Base-by-base conservation (phyloP, 164 flowering plant genomes). In the Cinnamomum micranthum region DNA sequence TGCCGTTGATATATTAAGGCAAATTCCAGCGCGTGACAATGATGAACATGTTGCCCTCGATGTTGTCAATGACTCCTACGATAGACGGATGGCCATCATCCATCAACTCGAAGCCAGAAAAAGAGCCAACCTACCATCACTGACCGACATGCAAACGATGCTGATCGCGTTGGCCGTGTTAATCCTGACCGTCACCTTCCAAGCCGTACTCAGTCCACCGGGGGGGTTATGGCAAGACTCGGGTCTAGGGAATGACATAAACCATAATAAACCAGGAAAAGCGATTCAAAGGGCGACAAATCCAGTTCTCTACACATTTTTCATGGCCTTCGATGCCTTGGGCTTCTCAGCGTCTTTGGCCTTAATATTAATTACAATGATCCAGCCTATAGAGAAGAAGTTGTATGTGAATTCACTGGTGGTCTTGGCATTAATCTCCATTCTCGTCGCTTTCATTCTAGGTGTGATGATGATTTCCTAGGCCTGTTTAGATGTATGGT, bases 181-280 rank as follows among this genome's bases (percentile, higher is more conserved):
- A 11, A 71, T 71, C 3, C n/a, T 35, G 6, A 17, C 65, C 0
- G 41, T 71, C 20, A 25, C 65, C n/a, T 71, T 51, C 64, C 73
- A 71, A 41, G 50, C 47, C 10, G 23, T 22, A 5, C 33, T 52
- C 10, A 71, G 28, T 31, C 73, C 73, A 52, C 73, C 65, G 9
- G 73, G 73, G 2, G 65, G 73, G 1, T 15, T 71, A 17, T 71
- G 63, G 35, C 73, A 71, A 28, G 73, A 41, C 2, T 41, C 2
- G 10, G 47, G 15, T 24, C 2, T 0, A 41, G 17, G 50, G n/a
- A 55, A 15, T 55, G 0, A 55, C 47, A 19, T 0, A 55, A 20
- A 22, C 25, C 72, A 22, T n/a, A 10, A 22, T n/a, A 10, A 0
- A 15, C 23, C 55, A 19, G 58, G 55, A 4, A n/a, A 47, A 20